Percentiles rank a stretch among this genome's conserved stretches.
Evolutionary conservation across 148 eudicot genomes (phyloP).

Genomic region (Amaranthus palmeri): DNA sequence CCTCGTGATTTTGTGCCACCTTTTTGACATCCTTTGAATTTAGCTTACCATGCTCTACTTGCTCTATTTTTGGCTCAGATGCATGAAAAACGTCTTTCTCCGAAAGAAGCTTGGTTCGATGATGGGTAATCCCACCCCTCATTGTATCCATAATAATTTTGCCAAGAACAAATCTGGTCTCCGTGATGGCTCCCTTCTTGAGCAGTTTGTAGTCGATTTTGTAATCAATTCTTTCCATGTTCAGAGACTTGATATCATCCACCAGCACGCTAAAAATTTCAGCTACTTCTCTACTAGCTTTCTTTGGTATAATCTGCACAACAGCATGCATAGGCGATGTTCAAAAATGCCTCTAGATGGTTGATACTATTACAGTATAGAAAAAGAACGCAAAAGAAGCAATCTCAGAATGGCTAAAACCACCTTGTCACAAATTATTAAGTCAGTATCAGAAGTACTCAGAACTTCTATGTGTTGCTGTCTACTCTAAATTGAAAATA

Average conservation of each 20-base stretch:
- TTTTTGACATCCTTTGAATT: conserved; percentile 8
- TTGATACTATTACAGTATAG: background rate
- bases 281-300: conserved; percentile 22
- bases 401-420: background rate
- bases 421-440: background rate
- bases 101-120: conserved; percentile 17
- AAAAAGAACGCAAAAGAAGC: background rate
- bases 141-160: conserved; percentile 56
- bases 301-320: conserved; percentile 47
- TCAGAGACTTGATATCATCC: conserved; percentile 23
- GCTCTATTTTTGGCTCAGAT: conserved; percentile 18
- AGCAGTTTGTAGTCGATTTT: conserved; percentile 47
- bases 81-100: conserved; percentile 12
- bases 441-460: background rate
- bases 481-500: background rate
- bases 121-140: conserved; percentile 22
- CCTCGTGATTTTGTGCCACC: conserved; percentile 16
- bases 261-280: conserved; percentile 32
- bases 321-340: conserved; percentile 10
- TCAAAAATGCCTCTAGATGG: background rate
- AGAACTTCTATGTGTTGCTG: conserved; percentile 1
- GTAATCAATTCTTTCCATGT: conserved; percentile 19
- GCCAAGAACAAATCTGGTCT: conserved; percentile 62
- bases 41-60: conserved; percentile 11
- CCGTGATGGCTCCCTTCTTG: conserved; percentile 36